phyloP scores from a whole-genome alignment of 2,329 filamentous ascomycete genomes.

The Apiospora pterosperma region DNA sequence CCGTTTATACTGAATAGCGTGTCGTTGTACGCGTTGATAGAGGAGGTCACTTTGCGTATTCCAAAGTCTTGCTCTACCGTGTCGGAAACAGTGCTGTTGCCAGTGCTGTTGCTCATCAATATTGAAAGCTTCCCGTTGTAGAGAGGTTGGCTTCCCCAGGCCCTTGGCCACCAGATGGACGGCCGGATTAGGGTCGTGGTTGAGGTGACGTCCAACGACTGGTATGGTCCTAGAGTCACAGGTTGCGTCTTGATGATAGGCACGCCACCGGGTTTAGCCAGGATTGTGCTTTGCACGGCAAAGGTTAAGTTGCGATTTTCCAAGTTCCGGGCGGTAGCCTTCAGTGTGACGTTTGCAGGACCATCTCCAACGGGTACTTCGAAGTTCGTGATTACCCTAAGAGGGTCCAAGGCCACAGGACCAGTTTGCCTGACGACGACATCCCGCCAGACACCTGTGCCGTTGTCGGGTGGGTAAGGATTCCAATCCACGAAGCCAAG shows the following conservation, averaged over 20 bases:
- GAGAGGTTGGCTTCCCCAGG: constrained; percentile 55
- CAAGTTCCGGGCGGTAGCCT: constrained; percentile 35
- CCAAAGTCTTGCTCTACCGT: constrained; percentile 40
- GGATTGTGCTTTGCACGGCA: constrained; percentile 29
- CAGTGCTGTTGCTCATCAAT: constrained; percentile 12
- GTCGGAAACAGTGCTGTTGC: constrained; percentile 24
- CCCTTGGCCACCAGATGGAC: constrained; percentile 58
- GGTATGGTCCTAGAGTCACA: constrained; percentile 33
- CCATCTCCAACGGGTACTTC: constrained; percentile 21
- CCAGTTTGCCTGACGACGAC: constrained; percentile 54
- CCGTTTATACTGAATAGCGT: constrained; percentile 54
- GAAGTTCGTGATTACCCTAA: constrained; percentile 44
- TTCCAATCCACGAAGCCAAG: constrained; percentile 63
- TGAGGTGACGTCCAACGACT: constrained; percentile 36
- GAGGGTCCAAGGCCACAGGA: constrained; percentile 39
- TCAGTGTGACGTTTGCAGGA: constrained; percentile 34
- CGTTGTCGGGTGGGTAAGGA: constrained; percentile 58
- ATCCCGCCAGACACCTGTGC: constrained; percentile 60
- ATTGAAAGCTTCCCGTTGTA: constrained; percentile 35
- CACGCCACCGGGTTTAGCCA: constrained; percentile 26
- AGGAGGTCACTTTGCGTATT: constrained; percentile 50
- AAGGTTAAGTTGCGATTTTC: constrained; percentile 36
- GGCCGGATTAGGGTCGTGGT: constrained; percentile 37
- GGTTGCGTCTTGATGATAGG: constrained; percentile 24
- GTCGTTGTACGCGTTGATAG: constrained; percentile 50